Evolutionary conservation across 2,329 filamentous ascomycete genomes (phyloP), one percentile per base, ranked within the genome.

Genomic region (Trichoderma oligosporum): DNA sequence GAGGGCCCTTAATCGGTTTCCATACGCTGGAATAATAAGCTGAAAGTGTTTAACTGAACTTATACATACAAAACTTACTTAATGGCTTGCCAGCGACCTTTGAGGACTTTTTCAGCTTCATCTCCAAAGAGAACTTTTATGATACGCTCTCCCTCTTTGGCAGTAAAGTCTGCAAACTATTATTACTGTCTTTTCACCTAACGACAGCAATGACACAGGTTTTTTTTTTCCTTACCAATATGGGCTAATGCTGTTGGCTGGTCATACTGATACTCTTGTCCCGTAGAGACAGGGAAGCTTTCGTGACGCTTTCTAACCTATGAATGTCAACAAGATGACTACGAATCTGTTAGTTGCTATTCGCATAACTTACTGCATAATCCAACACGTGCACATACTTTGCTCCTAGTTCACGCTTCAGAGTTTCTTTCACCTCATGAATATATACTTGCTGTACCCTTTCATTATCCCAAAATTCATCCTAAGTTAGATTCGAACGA

Each of bases 361-460:
- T 14, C 3, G n/a, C 8, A 16, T 14, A 6, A n/a, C 45, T 48
- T 35, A 48, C 45, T 4, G 45, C 45, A 35, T 48, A 48, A 20
- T 48, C 45, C n/a, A 48, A 12, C n/a, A 48, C n/a, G 31, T 48
- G 45, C 16, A 48, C 45, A 35, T 48, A 48, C 14, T 48, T 48
- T 20, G 45, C 45, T 1, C 45, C 45, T 7, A 35, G 4, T 48
- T 31, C 45, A 18, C 5, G 11, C 45, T 35, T 48, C 27, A 48
- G 8, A n/a, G 29, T 20, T 14, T 22, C 7, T 4, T 35, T 14
- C n/a, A 48, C 45, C 6, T 48, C 45, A 4, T 27, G 11, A 1
- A 48, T 27, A 35, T 48, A 48, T 16, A 48, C 45, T 3, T 29
- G 24, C 16, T 48, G 45, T 1, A 48, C 45, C 18, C 9, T 48